Evolutionary conservation across 257 asterid species (phyloP).

Genomic region (Dorcoceras hygrometricum): DNA sequence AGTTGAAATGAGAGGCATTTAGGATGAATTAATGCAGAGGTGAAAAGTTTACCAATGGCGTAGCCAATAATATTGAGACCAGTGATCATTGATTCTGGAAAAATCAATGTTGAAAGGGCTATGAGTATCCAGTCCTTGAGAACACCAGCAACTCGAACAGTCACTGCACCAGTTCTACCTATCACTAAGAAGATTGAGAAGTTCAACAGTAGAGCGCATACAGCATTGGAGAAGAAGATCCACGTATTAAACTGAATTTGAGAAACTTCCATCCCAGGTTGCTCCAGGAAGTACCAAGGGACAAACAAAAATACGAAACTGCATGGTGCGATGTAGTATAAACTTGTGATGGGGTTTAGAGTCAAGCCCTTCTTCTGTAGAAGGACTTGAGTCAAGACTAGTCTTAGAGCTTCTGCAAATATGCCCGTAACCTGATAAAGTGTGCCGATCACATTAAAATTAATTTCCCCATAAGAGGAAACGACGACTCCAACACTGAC

Average conservation of each 20-base stretch:
- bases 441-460: constrained; percentile 72
- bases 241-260: constrained; percentile 62
- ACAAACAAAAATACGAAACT: constrained; percentile 60
- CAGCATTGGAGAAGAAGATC: constrained; percentile 76
- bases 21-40: background rate
- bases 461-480: constrained; percentile 79
- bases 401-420: constrained; percentile 74
- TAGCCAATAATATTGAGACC: constrained; percentile 64
- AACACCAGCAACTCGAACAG: constrained; percentile 75
- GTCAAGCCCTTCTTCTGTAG: constrained; percentile 78
- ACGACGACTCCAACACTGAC: constrained; percentile 77
- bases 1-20: background rate
- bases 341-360: constrained; percentile 74
- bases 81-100: constrained; percentile 69
- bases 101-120: constrained; percentile 61
- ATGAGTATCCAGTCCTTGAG: constrained; percentile 73
- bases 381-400: constrained; percentile 83
- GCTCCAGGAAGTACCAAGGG: constrained; percentile 77
- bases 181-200: constrained; percentile 69
- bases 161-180: constrained; percentile 82
- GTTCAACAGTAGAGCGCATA: constrained; percentile 63
- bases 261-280: constrained; percentile 63
- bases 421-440: constrained; percentile 81
- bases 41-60: constrained; percentile 47
- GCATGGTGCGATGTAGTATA: constrained; percentile 84